Evolutionary conservation across 176 grass and related monocot species (phyloP), one percentile per base, ranked within the genome.

Genomic region (Pharus latifolius): DNA sequence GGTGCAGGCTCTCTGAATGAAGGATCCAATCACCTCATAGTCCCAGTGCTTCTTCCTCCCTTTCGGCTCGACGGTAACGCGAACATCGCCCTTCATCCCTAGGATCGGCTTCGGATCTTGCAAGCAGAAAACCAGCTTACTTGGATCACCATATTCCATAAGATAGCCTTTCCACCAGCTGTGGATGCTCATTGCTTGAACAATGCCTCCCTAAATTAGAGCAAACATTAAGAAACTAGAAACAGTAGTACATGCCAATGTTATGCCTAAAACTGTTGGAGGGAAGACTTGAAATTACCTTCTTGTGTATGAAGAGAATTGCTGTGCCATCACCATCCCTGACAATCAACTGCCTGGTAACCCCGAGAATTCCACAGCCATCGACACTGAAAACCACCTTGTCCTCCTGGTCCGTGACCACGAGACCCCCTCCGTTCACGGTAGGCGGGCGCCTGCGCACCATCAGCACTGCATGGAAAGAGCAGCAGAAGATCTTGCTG

Each of bases 401-500:
- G 68, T 92, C 89, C n/a, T 70, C 52, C 11, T 35, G 52, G 64
- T 90, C 63, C 32, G 81, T 80, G 46, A 97, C 86, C 6, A 92
- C 86, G 40, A 98, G 71, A 4, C 94, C 94, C 5, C 94, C 94
- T 6, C 94, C 94, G 40, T 38, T 92, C 28, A 88, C 73, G 12
- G 80, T 52, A 0, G 46, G 86, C 25, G 94, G 94, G 18, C 94
- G 83, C 45, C 70, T 55, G 31, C 94, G 85, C 52, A 98, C 94
- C 63, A 87, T 80, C 62, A 98, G 67, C 30, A 77, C 52, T 7
- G 64, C 70, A 3, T 87, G 77, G 2, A 58, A 77, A 1, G 74
- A 77, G 34, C 63, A 83, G 72, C 94, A 98, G 82, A 85, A 98
- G 55, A 88, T 63, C 83, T 98, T 98, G 83, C 94, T 87, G 3